Evolutionary conservation across 257 asterid species (phyloP).

Genomic region (Agastache rugosa): DNA sequence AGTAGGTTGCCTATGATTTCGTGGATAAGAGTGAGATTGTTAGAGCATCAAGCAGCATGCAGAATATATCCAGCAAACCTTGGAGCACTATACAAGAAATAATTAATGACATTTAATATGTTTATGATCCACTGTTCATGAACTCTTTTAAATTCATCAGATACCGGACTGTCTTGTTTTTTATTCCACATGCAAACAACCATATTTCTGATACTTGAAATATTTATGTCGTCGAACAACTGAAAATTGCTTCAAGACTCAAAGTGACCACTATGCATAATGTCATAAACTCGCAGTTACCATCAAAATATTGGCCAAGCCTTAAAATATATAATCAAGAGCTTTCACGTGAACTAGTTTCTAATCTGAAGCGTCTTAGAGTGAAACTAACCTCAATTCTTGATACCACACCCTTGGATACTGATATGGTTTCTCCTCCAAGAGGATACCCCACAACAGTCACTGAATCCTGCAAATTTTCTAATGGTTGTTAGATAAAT

Average conservation of each 20-base stretch:
- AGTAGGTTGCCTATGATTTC: not conserved
- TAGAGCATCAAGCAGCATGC: constrained; percentile 10
- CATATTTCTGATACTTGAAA: too few relatives aligned
- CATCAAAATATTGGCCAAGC: constrained; percentile 25
- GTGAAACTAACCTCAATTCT: constrained; percentile 83
- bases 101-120: not conserved
- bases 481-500: constrained; percentile 18
- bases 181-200: too few relatives aligned
- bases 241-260: too few relatives aligned
- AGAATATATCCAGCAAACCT: not conserved
- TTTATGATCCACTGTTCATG: not conserved
- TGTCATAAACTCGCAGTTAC: constrained; percentile 15
- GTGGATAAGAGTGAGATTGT: not conserved
- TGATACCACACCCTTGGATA: constrained; percentile 96
- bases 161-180: too few relatives aligned
- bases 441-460: constrained; percentile 99
- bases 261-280: not conserved
- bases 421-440: constrained; percentile 99
- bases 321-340: constrained; percentile 2
- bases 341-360: not conserved
- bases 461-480: constrained; percentile 76
- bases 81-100: not conserved
- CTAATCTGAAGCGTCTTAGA: constrained; percentile 26
- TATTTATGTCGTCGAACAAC: too few relatives aligned
- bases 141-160: too few relatives aligned